phyloP scores from a whole-genome alignment of 352 stramenopile species.

The Pythium insidiosum region DNA sequence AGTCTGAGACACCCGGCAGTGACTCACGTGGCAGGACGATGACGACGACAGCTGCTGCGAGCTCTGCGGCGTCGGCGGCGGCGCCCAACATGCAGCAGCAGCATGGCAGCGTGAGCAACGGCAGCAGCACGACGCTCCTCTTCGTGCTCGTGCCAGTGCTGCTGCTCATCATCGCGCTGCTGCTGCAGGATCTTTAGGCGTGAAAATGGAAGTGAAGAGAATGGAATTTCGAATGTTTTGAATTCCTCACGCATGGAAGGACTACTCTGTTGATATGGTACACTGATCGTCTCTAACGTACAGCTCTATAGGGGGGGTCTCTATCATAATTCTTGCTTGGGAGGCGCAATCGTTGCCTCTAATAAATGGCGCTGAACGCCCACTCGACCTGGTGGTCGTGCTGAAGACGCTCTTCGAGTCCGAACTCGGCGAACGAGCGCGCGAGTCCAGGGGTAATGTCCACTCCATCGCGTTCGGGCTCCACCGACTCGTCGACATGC shows the following conservation, averaged over 20 bases:
- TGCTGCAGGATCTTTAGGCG: background rate
- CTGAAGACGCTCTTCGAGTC: slow-evolving; percentile 50
- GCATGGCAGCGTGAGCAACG: too few species aligned
- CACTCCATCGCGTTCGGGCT: slow-evolving; percentile 5
- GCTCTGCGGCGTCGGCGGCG: background rate
- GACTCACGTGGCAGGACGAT: too few species aligned
- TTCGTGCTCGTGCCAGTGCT: slow-evolving; percentile 27
- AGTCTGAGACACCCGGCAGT: too few species aligned
- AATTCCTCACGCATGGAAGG: too few species aligned
- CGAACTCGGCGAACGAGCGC: slow-evolving; percentile 74
- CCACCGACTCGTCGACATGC: slow-evolving; percentile 8
- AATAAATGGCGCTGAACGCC: slow-evolving; percentile 76
- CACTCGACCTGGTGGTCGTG: slow-evolving; percentile 58
- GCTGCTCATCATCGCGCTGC: slow-evolving; percentile 23
- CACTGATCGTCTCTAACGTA: slow-evolving; percentile 3
- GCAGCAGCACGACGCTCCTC: too few species aligned
- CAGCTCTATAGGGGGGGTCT: too few species aligned
- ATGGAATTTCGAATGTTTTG: too few species aligned
- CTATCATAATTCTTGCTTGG: background rate
- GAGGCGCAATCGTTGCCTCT: slow-evolving; percentile 2
- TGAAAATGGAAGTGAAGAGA: background rate
- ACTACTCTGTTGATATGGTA: slow-evolving; percentile 3
- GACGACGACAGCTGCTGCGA: background rate
- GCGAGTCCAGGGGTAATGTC: slow-evolving; percentile 1
- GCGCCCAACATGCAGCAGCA: too few species aligned